These are phyloP conservation scores for Fraxinus baroniana DNA, from an alignment of 305 asterid genomes.

Conservation along the genomic window DNA sequence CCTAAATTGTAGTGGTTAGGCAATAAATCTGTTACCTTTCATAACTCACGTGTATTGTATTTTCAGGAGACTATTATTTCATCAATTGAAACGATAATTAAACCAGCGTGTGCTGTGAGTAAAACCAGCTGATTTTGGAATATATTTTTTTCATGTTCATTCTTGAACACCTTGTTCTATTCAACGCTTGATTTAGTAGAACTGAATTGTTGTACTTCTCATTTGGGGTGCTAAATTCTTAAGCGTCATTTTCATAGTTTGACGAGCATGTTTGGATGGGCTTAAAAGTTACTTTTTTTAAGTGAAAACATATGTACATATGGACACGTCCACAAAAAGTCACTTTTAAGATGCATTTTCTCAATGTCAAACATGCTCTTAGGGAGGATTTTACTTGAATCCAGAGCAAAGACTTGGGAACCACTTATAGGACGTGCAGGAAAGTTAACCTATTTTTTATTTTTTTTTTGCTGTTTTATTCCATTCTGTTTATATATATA, in stretches of 20 bases:
- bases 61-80: slow-evolving; percentile 20
- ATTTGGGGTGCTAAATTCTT: not conserved
- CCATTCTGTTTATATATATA: not conserved
- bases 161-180: not conserved
- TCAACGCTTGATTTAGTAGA: not conserved
- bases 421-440: not conserved
- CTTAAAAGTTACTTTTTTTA: not conserved
- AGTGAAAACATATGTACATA: not conserved
- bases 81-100: slow-evolving; percentile 25
- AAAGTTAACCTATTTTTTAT: not conserved
- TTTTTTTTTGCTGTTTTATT: not conserved
- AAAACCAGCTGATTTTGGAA: slow-evolving; percentile 10
- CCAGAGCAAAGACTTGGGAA: not conserved
- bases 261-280: not conserved
- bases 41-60: slow-evolving; percentile 28
- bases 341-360: not conserved
- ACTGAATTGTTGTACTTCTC: not conserved
- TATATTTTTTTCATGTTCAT: not conserved
- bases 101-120: slow-evolving; percentile 5
- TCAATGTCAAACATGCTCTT: not conserved
- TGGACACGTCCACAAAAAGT: not conserved
- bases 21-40: slow-evolving; percentile 25
- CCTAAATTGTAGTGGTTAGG: slow-evolving; percentile 23
- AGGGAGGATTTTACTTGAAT: not conserved
- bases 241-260: not conserved